Conservation (phyloP, 1,284 basidiomycete genomes). For the Neonothopanus nambi region DNA sequence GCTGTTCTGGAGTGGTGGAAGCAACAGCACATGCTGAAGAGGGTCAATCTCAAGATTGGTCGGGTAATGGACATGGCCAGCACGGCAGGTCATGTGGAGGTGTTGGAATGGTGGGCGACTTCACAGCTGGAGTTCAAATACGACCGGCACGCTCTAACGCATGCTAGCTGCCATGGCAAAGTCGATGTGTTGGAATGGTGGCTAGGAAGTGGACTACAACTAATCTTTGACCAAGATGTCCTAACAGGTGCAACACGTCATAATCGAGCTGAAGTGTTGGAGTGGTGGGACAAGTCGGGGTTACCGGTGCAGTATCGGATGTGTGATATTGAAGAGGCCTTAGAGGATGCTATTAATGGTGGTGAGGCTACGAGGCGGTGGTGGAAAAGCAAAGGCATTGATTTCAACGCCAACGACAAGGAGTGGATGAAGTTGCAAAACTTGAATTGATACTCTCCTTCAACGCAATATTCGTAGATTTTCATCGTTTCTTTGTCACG, state of each 20-base stretch:
- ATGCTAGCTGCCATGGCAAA: constrained; percentile 77
- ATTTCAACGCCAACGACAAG: constrained; percentile 77
- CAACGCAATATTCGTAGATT: background rate
- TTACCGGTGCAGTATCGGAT: constrained; percentile 78
- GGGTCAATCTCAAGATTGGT: constrained; percentile 72
- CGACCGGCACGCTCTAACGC: constrained; percentile 71
- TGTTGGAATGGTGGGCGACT: constrained; percentile 81
- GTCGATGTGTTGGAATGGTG: constrained; percentile 83
- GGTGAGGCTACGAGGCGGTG: constrained; percentile 69
- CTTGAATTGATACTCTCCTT: constrained; percentile 46
- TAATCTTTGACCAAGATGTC: constrained; percentile 78
- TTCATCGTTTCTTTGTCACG: background rate
- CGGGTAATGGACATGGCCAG: constrained; percentile 81
- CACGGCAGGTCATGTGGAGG: constrained; percentile 66
- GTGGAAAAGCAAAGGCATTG: constrained; percentile 77
- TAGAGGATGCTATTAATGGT: constrained; percentile 80
- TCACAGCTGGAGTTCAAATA: constrained; percentile 76
- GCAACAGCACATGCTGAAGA: constrained; percentile 40
- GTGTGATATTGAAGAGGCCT: constrained; percentile 84
- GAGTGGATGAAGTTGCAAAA: constrained; percentile 82
- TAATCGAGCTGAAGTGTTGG: constrained; percentile 76
- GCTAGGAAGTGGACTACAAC: constrained; percentile 70
- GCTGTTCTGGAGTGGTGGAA: constrained; percentile 82
- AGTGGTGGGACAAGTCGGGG: constrained; percentile 82
- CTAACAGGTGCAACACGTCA: constrained; percentile 76